Percentiles rank a stretch among this genome's conserved stretches.
Conservation (phyloP, 2,329 filamentous ascomycete species). For the Magnaporthiopsis rhizophila region DNA sequence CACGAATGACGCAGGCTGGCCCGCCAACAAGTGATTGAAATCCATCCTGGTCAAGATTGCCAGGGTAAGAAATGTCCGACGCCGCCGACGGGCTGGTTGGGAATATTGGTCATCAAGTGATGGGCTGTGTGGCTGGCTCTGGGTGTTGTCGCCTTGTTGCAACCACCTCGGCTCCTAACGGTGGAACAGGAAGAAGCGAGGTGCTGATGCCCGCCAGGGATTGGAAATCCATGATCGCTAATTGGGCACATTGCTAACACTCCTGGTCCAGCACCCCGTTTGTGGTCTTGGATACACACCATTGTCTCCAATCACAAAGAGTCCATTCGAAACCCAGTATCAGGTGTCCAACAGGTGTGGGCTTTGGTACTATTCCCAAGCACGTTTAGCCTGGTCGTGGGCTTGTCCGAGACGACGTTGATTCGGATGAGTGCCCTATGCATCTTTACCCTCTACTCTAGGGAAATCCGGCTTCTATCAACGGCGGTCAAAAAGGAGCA, state of each 20-base stretch:
- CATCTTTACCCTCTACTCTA: background rate
- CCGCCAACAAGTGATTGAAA: background rate
- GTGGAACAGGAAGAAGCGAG: background rate
- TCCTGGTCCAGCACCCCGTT: background rate
- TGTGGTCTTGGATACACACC: background rate
- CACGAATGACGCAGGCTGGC: background rate
- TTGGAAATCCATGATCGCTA: background rate
- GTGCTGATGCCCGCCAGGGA: background rate
- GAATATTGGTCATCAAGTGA: background rate
- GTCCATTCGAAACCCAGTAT: background rate
- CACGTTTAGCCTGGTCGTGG: background rate
- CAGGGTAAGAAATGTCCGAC: background rate
- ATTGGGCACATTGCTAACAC: background rate
- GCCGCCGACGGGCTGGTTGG: background rate
- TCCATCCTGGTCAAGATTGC: background rate
- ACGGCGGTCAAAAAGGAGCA: background rate
- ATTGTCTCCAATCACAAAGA: background rate
- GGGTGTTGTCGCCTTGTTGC: background rate
- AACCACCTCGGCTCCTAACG: background rate
- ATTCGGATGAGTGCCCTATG: background rate
- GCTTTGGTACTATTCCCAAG: background rate
- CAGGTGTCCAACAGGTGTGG: background rate
- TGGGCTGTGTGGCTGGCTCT: background rate
- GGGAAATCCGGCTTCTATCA: background rate
- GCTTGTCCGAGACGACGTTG: background rate